Evolutionary conservation across 176 grass and related monocot species (phyloP).

Genomic region (Typha latifolia): DNA sequence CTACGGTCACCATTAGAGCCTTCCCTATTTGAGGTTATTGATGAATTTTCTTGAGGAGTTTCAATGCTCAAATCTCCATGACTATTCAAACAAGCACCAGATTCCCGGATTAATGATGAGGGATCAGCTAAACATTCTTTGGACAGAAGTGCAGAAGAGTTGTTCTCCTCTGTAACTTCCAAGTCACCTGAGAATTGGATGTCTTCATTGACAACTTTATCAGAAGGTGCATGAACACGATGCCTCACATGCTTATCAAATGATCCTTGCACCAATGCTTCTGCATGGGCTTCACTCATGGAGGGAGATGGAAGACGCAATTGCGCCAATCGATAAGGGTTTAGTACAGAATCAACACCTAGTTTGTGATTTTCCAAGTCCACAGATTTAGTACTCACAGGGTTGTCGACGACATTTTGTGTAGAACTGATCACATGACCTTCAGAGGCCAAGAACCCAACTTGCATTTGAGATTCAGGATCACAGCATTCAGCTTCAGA

Average conservation of each 20-base stretch:
- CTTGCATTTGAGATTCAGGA: constrained; percentile 32
- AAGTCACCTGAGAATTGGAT: background rate
- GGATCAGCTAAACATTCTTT: constrained; percentile 28
- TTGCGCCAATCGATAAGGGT: background rate
- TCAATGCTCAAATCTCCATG: constrained; percentile 36
- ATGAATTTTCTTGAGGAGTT: constrained; percentile 21
- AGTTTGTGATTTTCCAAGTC: constrained; percentile 24
- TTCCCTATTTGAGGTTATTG: constrained; percentile 42
- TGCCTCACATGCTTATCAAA: constrained; percentile 23
- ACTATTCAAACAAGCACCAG: constrained; percentile 37
- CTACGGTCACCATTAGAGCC: constrained; percentile 39
- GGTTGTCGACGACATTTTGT: background rate
- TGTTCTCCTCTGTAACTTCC: background rate
- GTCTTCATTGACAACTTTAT: constrained; percentile 27
- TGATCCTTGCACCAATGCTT: constrained; percentile 20
- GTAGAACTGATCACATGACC: constrained; percentile 18
- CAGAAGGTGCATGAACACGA: constrained; percentile 19
- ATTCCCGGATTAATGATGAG: constrained; percentile 26
- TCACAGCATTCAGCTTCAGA: constrained; percentile 23
- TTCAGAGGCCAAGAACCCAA: constrained; percentile 23
- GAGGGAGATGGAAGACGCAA: background rate
- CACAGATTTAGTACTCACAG: constrained; percentile 15
- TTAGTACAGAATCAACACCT: background rate
- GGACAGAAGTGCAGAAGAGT: too few relatives aligned
- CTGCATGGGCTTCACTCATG: constrained; percentile 17